Conservation (phyloP, 768 basidiomycete genomes). For the Asterophora lycoperdoides region DNA sequence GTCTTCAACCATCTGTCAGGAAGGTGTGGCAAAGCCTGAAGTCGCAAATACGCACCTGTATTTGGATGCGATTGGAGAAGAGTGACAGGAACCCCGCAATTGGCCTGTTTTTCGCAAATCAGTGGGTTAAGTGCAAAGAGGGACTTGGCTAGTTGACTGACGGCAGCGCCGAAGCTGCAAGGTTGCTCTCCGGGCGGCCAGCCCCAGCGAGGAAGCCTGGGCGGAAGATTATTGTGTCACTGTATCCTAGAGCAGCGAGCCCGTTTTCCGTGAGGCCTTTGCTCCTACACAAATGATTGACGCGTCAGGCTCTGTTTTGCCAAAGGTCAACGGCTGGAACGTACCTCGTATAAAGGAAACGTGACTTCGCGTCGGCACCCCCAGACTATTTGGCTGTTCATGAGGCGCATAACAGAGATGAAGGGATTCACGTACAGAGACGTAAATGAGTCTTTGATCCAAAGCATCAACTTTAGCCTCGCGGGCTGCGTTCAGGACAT, state of each 20-base stretch:
- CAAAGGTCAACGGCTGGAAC: slow-evolving; percentile 3
- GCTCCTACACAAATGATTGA: slow-evolving; percentile 36
- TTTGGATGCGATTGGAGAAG: slow-evolving; percentile 36
- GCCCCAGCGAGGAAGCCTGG: slow-evolving; percentile 52
- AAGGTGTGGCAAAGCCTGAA: too few species aligned
- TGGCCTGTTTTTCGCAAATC: slow-evolving; percentile 23
- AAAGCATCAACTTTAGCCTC: slow-evolving; percentile 52
- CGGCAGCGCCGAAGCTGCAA: slow-evolving; percentile 40
- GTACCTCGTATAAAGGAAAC: slow-evolving; percentile 49
- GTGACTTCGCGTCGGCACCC: slow-evolving; percentile 46
- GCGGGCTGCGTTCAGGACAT: slow-evolving; percentile 69
- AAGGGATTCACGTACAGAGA: slow-evolving; percentile 47
- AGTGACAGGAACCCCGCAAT: slow-evolving; percentile 34
- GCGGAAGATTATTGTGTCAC: slow-evolving; percentile 66
- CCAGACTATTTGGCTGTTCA: slow-evolving; percentile 30
- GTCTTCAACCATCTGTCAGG: slow-evolving; percentile 32
- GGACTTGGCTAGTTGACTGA: slow-evolving; percentile 17
- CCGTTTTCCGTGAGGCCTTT: slow-evolving; percentile 74
- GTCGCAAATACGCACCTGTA: slow-evolving; percentile 39
- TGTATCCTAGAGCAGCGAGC: slow-evolving; percentile 63
- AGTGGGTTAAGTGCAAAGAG: neutral
- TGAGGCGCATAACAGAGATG: too few species aligned
- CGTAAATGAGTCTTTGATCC: slow-evolving; percentile 61
- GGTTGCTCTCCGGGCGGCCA: slow-evolving; percentile 36
- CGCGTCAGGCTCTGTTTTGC: slow-evolving; percentile 3